Evolutionary conservation across 768 basidiomycete genomes (phyloP).

Genomic region (Termitomyces sp.): DNA sequence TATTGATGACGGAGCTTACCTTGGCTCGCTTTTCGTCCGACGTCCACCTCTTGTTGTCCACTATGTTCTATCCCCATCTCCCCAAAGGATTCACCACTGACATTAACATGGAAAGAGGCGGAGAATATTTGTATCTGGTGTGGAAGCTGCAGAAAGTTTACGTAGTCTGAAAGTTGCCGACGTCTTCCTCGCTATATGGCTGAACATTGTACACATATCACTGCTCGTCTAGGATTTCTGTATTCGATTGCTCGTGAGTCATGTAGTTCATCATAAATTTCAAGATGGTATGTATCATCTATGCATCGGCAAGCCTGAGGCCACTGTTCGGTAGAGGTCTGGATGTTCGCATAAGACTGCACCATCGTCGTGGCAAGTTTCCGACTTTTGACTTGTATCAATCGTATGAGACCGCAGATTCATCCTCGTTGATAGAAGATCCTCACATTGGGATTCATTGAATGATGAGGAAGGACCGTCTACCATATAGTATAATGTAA

Average conservation of each 20-base stretch:
- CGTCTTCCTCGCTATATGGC: no score
- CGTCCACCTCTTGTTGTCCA: background rate
- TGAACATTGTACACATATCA: background rate
- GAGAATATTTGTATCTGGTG: constrained; percentile 1
- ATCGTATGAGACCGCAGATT: no score
- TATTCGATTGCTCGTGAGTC: background rate
- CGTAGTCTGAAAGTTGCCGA: background rate
- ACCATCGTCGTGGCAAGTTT: no score
- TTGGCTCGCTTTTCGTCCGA: background rate
- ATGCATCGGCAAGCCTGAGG: no score
- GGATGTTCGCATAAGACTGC: no score
- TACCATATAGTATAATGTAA: no score
- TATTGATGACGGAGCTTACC: constrained; percentile 1
- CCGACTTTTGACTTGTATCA: no score
- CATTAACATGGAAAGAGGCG: constrained; percentile 1
- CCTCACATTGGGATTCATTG: no score
- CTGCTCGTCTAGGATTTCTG: background rate
- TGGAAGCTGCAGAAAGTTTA: constrained; percentile 4
- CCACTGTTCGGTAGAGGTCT: no score
- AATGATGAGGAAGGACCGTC: no score
- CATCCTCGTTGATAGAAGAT: no score
- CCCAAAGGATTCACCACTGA: background rate
- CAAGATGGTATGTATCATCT: no score
- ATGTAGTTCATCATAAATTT: background rate
- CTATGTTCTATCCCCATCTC: background rate